Evolutionary conservation across 306 rosid genomes (phyloP).

Genomic region (Clitoria ternatea): DNA sequence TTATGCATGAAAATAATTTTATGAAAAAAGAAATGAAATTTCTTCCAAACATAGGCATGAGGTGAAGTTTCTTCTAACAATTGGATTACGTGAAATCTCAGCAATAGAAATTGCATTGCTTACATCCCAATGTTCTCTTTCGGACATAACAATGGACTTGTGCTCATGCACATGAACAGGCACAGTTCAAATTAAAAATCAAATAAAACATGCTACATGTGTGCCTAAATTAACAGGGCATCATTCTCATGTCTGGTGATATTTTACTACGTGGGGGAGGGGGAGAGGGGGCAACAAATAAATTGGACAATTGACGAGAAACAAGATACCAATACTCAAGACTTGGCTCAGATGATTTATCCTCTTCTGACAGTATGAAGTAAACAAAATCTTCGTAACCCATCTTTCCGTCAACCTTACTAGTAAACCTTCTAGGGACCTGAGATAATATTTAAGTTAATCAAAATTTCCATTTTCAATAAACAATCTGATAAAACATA

Average conservation of each 20-base stretch:
- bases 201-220: background rate
- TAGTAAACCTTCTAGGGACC: constrained; percentile 92
- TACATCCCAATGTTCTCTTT: background rate
- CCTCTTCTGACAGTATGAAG: constrained; percentile 97
- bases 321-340: constrained; percentile 90
- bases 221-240: background rate
- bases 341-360: constrained; percentile 94
- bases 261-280: background rate
- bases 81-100: background rate
- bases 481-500: constrained; percentile 19
- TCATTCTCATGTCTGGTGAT: background rate
- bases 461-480: constrained; percentile 22
- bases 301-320: constrained; percentile 16
- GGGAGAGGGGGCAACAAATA: background rate
- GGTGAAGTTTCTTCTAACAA: background rate
- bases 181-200: constrained; percentile 1
- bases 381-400: constrained; percentile 99
- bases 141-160: background rate
- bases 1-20: background rate
- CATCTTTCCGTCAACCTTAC: constrained; percentile 96
- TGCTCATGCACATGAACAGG: background rate
- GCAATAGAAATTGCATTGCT: background rate
- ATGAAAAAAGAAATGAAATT: background rate
- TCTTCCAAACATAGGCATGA: background rate
- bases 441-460: constrained; percentile 32